Evolutionary conservation across 768 basidiomycete species (phyloP), one percentile per base, ranked within the genome.

Genomic region (Scleroderma bovista): DNA sequence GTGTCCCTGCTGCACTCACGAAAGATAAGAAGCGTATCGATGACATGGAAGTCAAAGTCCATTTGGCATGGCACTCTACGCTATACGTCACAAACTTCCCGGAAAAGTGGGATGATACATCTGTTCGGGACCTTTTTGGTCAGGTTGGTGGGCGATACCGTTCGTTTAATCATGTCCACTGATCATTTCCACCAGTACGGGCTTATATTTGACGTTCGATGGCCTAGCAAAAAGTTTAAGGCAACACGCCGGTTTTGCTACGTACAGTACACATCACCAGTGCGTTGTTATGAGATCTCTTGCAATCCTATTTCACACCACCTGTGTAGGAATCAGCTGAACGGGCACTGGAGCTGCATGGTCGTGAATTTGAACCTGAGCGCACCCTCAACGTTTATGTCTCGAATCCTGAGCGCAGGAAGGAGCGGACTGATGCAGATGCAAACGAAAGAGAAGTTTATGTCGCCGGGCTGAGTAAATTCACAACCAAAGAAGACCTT

Each of bases 211-310:
- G 94, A 98, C 55, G 88, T 93, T 16, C 87, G 96, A 29, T 98
- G 95, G 95, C 96, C 96, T 6, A 94, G 92, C 69, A 94, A 94
- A 63, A 96, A 96, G 63, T 93, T 92, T 75, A 95, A 93, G 68
- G 82, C 72, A 50, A 86, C 88, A 2, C 74, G 96, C 32, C 78
- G 96, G 38, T 98, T 99, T 66, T 93, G 91, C 60, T 99, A 98
- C 65, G 75, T 99, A 1, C 96, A 98, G 54, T 97, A 81, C 62
- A 85, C 84, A 2, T 82, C 82, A 17, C 89, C 91, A 0, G 94
- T 92, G 50, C 46, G 86, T 72, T 38, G 24, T 7, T 29, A 12
- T 40, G 31, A n/a, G 2, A 22, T 13, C 32, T 36, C n/a, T 20
- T 20, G 23, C 19, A 22, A 40, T 29, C 20, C 15, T 22, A 3